A percentile compares a stretch with the other conserved stretches of the same genome.
phyloP scores from a whole-genome alignment of 768 basidiomycete genomes.

The Leccinum fibrillosum region DNA sequence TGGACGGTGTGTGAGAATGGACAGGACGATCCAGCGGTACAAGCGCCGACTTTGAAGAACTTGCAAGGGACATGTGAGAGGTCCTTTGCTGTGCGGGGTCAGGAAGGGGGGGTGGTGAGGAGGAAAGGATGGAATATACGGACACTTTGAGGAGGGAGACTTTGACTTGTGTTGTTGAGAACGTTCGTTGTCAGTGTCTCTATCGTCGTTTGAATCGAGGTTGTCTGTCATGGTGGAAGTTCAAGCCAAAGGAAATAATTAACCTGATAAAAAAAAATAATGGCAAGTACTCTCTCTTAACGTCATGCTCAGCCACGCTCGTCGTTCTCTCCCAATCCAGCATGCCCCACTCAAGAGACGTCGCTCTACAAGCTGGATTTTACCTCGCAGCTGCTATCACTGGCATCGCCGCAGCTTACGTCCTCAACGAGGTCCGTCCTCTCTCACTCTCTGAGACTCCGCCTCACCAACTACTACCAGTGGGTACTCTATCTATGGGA shows the following conservation, averaged over 20 bases:
- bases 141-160: constrained; percentile 33
- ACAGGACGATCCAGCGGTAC: constrained; percentile 90
- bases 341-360: constrained; percentile 10
- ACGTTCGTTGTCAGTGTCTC: constrained; percentile 24
- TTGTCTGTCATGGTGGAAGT: constrained; percentile 6
- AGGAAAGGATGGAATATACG: constrained; percentile 6
- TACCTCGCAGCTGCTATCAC: constrained; percentile 14
- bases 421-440: constrained; percentile 15
- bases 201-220: constrained; percentile 14
- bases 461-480: constrained; percentile 1
- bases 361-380: constrained; percentile 9
- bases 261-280: no score
- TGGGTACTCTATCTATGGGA: constrained; percentile 11
- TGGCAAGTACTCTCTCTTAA: background rate
- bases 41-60: constrained; percentile 93
- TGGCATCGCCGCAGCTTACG: constrained; percentile 20
- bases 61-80: constrained; percentile 97
- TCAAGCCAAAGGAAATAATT: background rate
- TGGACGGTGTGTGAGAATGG: constrained; percentile 84
- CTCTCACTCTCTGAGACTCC: background rate
- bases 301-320: background rate
- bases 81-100: constrained; percentile 61
- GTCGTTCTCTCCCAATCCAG: background rate
- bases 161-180: constrained; percentile 20
- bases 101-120: background rate